Conservation (phyloP, 768 basidiomycete genomes). For the Pleurotus platypus region DNA sequence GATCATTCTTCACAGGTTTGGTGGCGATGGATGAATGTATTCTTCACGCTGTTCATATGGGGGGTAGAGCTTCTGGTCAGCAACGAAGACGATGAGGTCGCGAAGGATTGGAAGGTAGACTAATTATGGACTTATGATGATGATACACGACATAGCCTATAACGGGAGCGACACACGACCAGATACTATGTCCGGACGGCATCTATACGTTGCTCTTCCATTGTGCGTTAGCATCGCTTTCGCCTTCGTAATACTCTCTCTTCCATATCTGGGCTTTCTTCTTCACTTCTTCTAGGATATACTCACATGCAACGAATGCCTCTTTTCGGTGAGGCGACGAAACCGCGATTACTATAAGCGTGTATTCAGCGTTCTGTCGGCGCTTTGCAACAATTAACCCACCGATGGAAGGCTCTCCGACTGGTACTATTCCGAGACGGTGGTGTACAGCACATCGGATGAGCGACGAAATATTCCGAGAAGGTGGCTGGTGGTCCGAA, state of each 20-base stretch:
- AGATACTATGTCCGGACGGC: background rate
- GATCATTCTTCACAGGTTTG: slow-evolving; percentile 90
- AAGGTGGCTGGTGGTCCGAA: slow-evolving; percentile 35
- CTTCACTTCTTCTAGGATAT: slow-evolving; percentile 85
- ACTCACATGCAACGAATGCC: slow-evolving; percentile 77
- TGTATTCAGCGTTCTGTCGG: background rate
- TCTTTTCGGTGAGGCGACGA: slow-evolving; percentile 82
- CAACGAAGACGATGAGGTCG: slow-evolving; percentile 62
- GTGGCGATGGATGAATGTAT: slow-evolving; percentile 92
- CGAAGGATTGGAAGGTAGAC: slow-evolving; percentile 80
- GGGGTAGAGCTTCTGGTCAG: slow-evolving; percentile 77
- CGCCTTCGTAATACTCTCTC: slow-evolving; percentile 79
- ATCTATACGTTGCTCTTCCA: slow-evolving; percentile 64
- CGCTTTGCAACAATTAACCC: slow-evolving; percentile 2
- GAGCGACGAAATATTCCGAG: slow-evolving; percentile 28
- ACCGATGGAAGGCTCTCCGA: slow-evolving; percentile 76
- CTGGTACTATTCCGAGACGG: slow-evolving; percentile 72
- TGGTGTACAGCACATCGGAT: slow-evolving; percentile 69
- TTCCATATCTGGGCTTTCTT: slow-evolving; percentile 87
- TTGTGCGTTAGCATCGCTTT: slow-evolving; percentile 54
- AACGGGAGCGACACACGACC: too few species aligned
- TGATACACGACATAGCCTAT: background rate
- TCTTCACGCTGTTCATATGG: slow-evolving; percentile 83
- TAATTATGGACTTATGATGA: slow-evolving; percentile 23
- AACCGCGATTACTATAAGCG: slow-evolving; percentile 63